Evolutionary conservation across 169 alveolate genomes (phyloP), one percentile per base, ranked within the genome.

Genomic region (Eimeria maxima): DNA sequence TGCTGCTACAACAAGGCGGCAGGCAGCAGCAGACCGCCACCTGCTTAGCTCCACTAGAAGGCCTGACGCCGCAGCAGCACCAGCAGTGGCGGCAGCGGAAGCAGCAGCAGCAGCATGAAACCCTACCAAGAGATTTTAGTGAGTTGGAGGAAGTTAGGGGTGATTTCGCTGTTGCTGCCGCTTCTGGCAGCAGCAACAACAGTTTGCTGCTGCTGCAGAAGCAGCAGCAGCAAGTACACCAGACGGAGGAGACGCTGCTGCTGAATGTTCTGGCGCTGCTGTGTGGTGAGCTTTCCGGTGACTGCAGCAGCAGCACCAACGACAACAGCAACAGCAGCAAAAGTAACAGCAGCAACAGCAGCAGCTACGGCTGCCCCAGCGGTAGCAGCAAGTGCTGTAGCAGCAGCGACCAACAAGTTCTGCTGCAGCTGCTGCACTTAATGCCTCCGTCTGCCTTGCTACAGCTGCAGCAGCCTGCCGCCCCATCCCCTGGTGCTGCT

Each of bases 191-290:
- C 33, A 44, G 60, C 60, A 53, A 14, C 60, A 53, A 14, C 60
- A 53, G 60, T 14, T 53, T 53, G 60, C 3, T 53, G 69, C 16
- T 42, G 67, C 13, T 78, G 27, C 76, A 67, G 76, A 6, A 13
- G 22, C 22, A 78, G 89, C 89, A 78, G 89, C 89, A 78, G 89
- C 67, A 44, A 42, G 47, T 42, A 65, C 67, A 47, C 29, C 89
- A 78, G 38, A 44, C 67, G 38, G 89, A 78, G 50, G 89, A 44
- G 47, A 33, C 89, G 38, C 65, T 78, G 89, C 89, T 78, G 67
- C 38, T 78, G 89, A 78, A 24, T 42, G 33, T 78, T 24, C 89
- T 78, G 60, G 60, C 89, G 69, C 67, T 78, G 67, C 67, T 78
- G 8, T 45, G 65, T 47, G 89, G 47, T 10, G 69, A 53, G 60